Evolutionary conservation across 345 rosid species (phyloP), one percentile per base, ranked within the genome.

Genomic region (Firmiana major): DNA sequence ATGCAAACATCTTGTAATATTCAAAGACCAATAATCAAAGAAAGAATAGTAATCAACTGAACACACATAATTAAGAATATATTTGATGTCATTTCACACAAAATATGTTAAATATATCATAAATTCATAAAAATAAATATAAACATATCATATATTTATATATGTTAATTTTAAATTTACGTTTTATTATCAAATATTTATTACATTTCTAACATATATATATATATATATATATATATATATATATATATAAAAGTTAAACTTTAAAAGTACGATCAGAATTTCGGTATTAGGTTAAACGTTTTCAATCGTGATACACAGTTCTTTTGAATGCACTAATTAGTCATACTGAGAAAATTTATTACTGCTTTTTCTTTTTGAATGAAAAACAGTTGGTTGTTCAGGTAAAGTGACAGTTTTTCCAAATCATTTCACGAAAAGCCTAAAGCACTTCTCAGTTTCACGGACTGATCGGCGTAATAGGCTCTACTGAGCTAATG

Each of bases 391-490:
- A 22, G 73, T 45, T 68, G 7, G 73, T 45, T 67, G 45, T 40
- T 9, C 5, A 51, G 48, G 36, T 51, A 31, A 45, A 34, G 15
- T 60, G 13, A 17, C 58, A 19, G 26, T 22, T 26, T 59, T 22
- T 24, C n/a, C 21, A 42, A 79, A 15, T 13, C 73, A 63, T 68
- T 83, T 79, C 70, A 70, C 48, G 34, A 45, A 15, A 49, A 19
- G 24, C 26, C 36, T 12, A 34, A 59, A 16, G 24, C 54, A 43
- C 15, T 1, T 7, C 6, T 40, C 38, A 21, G 40, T 62, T 69
- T 73, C 76, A 79, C 79, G 79, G 70, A 21, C 79, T 46, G 7
- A 9, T 48, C 49, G 77, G 79, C 82, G 83, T 54, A 73, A 85
- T 78, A 77, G 81, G 77, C 79, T 84, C 83, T 16, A 38, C 24